Evolutionary conservation across 345 rosid species (phyloP).

Genomic region (Syzygium aqueum): DNA sequence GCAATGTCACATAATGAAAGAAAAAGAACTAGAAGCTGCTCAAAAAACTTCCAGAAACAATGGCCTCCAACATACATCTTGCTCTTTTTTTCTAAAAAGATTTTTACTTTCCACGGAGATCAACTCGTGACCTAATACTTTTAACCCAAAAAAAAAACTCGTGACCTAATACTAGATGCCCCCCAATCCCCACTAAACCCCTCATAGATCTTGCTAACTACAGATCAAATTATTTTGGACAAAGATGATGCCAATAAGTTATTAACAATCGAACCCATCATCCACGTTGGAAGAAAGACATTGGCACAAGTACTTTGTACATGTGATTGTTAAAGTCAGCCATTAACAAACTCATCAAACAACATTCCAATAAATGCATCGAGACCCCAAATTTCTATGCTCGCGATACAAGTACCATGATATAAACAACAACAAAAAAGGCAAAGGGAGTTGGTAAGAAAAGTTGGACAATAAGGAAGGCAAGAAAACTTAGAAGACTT

Average conservation of each 20-base stretch:
- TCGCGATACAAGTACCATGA: not conserved
- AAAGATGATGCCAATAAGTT: not conserved
- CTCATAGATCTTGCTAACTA: not conserved
- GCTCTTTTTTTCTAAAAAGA: not conserved
- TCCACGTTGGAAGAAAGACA: not conserved
- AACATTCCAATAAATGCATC: not conserved
- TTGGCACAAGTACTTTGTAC: not conserved
- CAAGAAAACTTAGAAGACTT: not conserved
- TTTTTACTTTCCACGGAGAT: not conserved
- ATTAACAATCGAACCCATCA: not conserved
- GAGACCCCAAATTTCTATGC: not conserved
- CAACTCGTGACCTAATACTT: not conserved
- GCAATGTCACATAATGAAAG: not conserved
- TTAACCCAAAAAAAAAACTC: too few relatives aligned
- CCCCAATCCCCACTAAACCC: not conserved
- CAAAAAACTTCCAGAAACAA: not conserved
- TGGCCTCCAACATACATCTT: not conserved
- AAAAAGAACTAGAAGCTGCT: not conserved
- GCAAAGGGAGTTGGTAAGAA: too few relatives aligned
- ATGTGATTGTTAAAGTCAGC: not conserved
- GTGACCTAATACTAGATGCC: not conserved
- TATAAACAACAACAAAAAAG: too few relatives aligned
- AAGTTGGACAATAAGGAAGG: too few relatives aligned
- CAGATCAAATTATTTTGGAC: not conserved
- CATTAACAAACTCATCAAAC: not conserved